Evolutionary conservation across 768 basidiomycete species (phyloP).

Genomic region (Boletus insuetus): DNA sequence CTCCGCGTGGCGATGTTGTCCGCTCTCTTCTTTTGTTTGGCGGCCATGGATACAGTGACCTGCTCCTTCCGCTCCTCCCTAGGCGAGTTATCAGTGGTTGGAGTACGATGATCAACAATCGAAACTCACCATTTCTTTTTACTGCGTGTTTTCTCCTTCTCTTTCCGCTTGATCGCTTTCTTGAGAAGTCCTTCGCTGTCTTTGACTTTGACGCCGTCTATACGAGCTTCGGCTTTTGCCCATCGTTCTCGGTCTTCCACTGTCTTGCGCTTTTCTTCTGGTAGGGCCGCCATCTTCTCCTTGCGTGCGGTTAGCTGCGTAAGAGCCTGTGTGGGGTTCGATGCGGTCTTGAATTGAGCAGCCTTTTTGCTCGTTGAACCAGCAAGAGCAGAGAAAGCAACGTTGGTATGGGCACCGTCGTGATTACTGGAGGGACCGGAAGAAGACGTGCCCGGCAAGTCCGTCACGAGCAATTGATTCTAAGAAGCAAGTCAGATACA

Average conservation of each 20-base stretch:
- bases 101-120: background rate
- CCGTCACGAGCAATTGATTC: conserved; percentile 73
- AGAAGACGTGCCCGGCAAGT: conserved; percentile 31
- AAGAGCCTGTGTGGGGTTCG: conserved; percentile 85
- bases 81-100: conserved; percentile 1
- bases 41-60: conserved; percentile 68
- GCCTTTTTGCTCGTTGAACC: conserved; percentile 50
- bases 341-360: conserved; percentile 60
- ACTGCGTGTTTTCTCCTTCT: conserved; percentile 83
- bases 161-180: conserved; percentile 90
- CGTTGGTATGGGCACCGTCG: conserved; percentile 49
- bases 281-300: conserved; percentile 69
- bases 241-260: conserved; percentile 84
- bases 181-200: conserved; percentile 85
- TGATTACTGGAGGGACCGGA: conserved; percentile 28
- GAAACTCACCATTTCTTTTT: conserved; percentile 79
- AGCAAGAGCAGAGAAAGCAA: conserved; percentile 66
- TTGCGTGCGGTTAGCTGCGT: conserved; percentile 74
- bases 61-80: conserved; percentile 91
- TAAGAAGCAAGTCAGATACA: conserved; percentile 25
- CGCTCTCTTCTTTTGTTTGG: conserved; percentile 84
- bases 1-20: conserved; percentile 89
- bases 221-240: conserved; percentile 83
- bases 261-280: conserved; percentile 79
- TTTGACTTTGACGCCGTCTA: conserved; percentile 88